Conservation (phyloP, 352 stramenopile species). For the Pythium chondricola region DNA sequence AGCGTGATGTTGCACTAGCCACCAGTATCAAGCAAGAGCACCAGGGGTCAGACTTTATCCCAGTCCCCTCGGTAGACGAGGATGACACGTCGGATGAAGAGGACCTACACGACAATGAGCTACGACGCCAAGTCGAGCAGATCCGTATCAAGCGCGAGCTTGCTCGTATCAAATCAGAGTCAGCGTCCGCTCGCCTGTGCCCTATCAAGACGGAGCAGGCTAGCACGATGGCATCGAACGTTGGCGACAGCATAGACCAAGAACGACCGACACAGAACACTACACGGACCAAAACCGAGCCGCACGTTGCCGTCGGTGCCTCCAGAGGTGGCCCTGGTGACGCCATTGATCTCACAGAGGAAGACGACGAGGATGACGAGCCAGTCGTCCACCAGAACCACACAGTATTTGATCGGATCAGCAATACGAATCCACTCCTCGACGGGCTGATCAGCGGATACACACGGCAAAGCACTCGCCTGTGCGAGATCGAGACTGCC, state of each 20-base stretch:
- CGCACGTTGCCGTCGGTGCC: not conserved
- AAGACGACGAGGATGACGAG: constrained; percentile 17
- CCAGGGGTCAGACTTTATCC: constrained; percentile 1
- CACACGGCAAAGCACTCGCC: not conserved
- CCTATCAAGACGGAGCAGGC: constrained; percentile 19
- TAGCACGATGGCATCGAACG: not conserved
- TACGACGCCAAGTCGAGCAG: not conserved
- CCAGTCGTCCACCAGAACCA: not conserved
- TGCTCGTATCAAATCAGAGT: not conserved
- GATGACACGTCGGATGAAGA: constrained; percentile 9
- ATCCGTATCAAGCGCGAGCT: not conserved
- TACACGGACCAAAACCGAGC: not conserved
- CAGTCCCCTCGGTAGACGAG: not conserved
- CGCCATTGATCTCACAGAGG: constrained; percentile 28
- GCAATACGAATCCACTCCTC: not conserved
- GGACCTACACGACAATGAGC: not conserved
- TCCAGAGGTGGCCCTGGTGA: not conserved
- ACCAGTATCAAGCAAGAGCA: constrained; percentile 7
- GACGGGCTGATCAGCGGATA: not conserved
- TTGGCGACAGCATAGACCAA: not conserved
- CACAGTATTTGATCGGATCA: too few relatives aligned
- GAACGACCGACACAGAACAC: not conserved
- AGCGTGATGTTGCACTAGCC: not conserved
- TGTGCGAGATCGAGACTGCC: not conserved
- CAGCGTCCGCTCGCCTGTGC: not conserved